phyloP scores from a whole-genome alignment of 23 red algal species.

The Gracilaria domingensis region DNA sequence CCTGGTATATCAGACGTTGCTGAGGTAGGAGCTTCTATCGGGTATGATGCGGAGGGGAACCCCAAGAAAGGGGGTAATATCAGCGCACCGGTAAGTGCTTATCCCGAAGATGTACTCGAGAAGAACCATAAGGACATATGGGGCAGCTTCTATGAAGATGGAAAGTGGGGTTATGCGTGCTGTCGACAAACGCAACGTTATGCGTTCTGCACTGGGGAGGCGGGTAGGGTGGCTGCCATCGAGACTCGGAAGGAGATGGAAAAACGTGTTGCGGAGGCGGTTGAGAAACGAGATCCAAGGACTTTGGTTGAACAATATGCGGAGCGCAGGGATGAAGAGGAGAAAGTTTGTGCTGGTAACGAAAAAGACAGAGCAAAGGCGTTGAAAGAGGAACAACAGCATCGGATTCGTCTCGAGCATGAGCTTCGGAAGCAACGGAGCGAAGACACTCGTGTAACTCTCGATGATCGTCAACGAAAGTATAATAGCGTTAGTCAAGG shows the following conservation, averaged over 20 bases:
- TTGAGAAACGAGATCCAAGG: conserved; percentile 48
- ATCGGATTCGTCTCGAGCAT: conserved; percentile 43
- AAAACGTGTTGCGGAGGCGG: conserved; percentile 28
- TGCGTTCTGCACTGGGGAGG: conserved; percentile 63
- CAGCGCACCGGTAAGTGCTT: conserved; percentile 65
- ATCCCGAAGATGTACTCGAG: conserved; percentile 86
- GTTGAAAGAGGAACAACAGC: conserved; percentile 10
- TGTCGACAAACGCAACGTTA: conserved; percentile 72
- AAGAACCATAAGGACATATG: conserved; percentile 86
- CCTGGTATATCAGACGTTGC: conserved; percentile 46
- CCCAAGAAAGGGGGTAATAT: conserved; percentile 2
- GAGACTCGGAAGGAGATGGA: conserved; percentile 57
- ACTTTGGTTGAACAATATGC: conserved; percentile 39
- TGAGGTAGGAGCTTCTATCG: conserved; percentile 66
- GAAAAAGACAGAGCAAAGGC: conserved; percentile 13
- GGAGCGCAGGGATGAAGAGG: conserved; percentile 25
- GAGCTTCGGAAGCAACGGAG: conserved; percentile 43
- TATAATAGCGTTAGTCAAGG: conserved; percentile 17
- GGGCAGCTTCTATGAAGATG: conserved; percentile 82
- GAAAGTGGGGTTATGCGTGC: conserved; percentile 90
- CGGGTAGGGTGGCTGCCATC: conserved; percentile 57
- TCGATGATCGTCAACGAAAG: conserved; percentile 8
- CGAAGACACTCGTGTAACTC: conserved; percentile 6
- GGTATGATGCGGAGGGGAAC: conserved; percentile 47
- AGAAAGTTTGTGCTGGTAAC: conserved; percentile 15